Base-by-base conservation (phyloP, 2,329 filamentous ascomycete genomes). In the Colletotrichum plurivorum region DNA sequence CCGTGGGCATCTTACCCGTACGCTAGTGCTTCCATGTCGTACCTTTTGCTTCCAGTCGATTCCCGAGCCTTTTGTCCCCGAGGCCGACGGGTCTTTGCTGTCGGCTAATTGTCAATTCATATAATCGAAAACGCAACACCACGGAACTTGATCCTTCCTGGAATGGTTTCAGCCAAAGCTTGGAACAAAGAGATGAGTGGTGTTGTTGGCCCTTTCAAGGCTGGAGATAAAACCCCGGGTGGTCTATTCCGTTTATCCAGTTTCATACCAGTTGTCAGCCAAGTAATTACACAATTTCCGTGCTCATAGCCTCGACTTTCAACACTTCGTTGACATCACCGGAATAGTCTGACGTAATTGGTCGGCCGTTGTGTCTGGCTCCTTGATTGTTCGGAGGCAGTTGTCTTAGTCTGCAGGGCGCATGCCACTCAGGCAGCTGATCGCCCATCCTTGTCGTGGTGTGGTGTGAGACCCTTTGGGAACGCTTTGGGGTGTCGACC, bases 391-490 rank as follows among this genome's bases (percentile, higher is more conserved):
- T 54, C 31, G 51, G 12, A 43, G 25, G 25, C 20, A 27, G n/a
- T 22, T 67, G 67, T 69, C 67, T 69, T 43, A 53, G 56, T 41
- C 46, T 31, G 36, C 36, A 39, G 51, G 55, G 48, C 55, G 67
- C 67, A 67, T 69, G 67, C 56, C 62, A 61, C 62, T 43, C 13
- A 20, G 31, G 31, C 31, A 36, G 8, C 31, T 36, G 31, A 36
- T 36, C 31, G 31, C 31, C 15, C n/a, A 13, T 31, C 18, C 16
- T 41, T 25, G 6, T 51, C 62, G 52, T 69, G 62, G 66, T 62
- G 66, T 69, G 31, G 46, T 67, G 55, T 56, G 55, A 67, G 61
- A 60, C 62, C 62, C 41, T 66, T 18, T 52, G 22, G 39, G 18
- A 27, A 55, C 39, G 25, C 27, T 46, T 43, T 43, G 31, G 31